phyloP scores from a whole-genome alignment of 2,329 filamentous ascomycete genomes.

The Aureobasidium sp. region DNA sequence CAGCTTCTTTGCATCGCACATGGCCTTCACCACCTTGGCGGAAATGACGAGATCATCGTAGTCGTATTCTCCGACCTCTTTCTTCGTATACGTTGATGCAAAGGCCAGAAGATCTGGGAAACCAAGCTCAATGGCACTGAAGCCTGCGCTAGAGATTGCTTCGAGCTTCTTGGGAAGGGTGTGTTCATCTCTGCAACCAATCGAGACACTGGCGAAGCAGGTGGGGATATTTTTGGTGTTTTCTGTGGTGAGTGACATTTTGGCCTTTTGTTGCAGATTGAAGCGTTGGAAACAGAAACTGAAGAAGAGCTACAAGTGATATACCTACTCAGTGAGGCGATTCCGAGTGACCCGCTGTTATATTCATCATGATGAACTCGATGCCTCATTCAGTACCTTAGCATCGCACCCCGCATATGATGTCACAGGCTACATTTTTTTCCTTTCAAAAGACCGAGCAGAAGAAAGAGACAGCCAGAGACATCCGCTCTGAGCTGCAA shows the following conservation, averaged over 20 bases:
- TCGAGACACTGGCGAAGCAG: slow-evolving; percentile 50
- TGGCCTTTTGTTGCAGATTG: background rate
- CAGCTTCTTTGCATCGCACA: slow-evolving; percentile 47
- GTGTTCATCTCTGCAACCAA: slow-evolving; percentile 39
- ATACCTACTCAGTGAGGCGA: background rate
- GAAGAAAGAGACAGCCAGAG: background rate
- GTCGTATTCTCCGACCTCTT: slow-evolving; percentile 46
- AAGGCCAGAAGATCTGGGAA: slow-evolving; percentile 64
- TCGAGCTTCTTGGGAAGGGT: slow-evolving; percentile 52
- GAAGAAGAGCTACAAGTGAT: background rate
- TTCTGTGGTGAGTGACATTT: slow-evolving; percentile 28
- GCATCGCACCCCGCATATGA: background rate
- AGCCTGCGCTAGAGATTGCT: slow-evolving; percentile 56
- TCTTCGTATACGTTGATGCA: slow-evolving; percentile 40
- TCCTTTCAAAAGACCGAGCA: background rate
- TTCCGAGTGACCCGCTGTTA: slow-evolving; percentile 3
- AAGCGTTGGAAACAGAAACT: background rate
- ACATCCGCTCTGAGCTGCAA: background rate
- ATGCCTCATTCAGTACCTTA: background rate
- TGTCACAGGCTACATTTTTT: background rate
- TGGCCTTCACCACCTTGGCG: slow-evolving; percentile 43
- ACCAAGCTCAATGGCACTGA: slow-evolving; percentile 62
- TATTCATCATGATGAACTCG: background rate
- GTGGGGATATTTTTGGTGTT: slow-evolving; percentile 36
- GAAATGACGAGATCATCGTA: slow-evolving; percentile 50